A percentile compares a stretch with the other conserved stretches of the same genome.
phyloP scores from a whole-genome alignment of 768 basidiomycete species.

The Russula emetica region DNA sequence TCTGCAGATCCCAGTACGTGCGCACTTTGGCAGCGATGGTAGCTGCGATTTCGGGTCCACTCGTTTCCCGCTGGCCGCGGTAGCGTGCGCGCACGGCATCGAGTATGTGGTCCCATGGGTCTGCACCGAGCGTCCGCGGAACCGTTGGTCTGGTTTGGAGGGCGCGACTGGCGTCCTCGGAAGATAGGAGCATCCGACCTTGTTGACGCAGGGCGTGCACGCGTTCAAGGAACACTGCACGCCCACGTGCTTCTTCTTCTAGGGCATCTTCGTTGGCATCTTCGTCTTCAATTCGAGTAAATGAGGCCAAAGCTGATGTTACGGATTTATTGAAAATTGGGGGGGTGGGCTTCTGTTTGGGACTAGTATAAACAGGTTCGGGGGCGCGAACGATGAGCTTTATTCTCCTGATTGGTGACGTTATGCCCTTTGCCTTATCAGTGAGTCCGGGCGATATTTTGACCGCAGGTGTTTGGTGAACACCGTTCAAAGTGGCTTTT shows the following conservation, averaged over 20 bases:
- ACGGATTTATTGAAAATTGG: slow-evolving; percentile 54
- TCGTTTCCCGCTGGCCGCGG: slow-evolving; percentile 29
- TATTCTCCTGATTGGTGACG: slow-evolving; percentile 51
- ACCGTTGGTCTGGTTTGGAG: slow-evolving; percentile 20
- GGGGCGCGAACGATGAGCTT: slow-evolving; percentile 65
- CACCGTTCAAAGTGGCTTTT: slow-evolving; percentile 15
- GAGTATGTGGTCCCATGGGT: slow-evolving; percentile 59
- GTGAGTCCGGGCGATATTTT: neutral
- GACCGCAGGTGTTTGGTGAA: neutral
- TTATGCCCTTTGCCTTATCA: neutral
- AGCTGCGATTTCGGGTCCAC: slow-evolving; percentile 45
- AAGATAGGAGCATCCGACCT: slow-evolving; percentile 44
- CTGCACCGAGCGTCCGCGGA: slow-evolving; percentile 34
- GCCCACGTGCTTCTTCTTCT: slow-evolving; percentile 39
- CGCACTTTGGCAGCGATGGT: slow-evolving; percentile 62
- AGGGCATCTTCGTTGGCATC: slow-evolving; percentile 43
- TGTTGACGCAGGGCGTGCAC: slow-evolving; percentile 43
- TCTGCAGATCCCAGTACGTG: slow-evolving; percentile 70
- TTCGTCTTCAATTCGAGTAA: slow-evolving; percentile 48
- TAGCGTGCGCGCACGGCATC: slow-evolving; percentile 40
- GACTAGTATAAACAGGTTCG: slow-evolving; percentile 57
- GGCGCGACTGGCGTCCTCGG: slow-evolving; percentile 34
- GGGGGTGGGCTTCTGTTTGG: slow-evolving; percentile 56
- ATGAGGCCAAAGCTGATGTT: slow-evolving; percentile 56
- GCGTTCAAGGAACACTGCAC: slow-evolving; percentile 43